Evolutionary conservation across 2,329 filamentous ascomycete species (phyloP).

Genomic region (Lecanicillium sp.): DNA sequence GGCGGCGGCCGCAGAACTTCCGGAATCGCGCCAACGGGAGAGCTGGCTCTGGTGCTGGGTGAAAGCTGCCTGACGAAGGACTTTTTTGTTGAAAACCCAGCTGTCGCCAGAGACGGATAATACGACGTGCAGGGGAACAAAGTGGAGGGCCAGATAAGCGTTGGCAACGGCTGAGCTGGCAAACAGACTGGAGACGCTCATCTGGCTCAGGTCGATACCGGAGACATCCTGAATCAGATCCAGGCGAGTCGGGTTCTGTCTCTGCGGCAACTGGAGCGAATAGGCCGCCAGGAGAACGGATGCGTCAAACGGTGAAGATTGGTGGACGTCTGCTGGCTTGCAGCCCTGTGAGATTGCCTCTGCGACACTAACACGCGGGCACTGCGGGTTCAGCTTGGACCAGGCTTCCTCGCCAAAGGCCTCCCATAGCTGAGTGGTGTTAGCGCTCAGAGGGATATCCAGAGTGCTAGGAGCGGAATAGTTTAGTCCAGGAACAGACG

Average conservation of each 20-base stretch:
- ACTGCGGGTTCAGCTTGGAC: slow-evolving; percentile 31
- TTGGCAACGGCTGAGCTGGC: slow-evolving; percentile 39
- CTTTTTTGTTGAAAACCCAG: slow-evolving; percentile 52
- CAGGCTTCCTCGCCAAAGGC: slow-evolving; percentile 40
- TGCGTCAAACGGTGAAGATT: slow-evolving; percentile 33
- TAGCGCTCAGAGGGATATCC: slow-evolving; percentile 41
- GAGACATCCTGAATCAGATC: slow-evolving; percentile 21
- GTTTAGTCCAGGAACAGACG: slow-evolving; percentile 30
- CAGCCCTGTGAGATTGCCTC: slow-evolving; percentile 28
- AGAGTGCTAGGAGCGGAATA: slow-evolving; percentile 29
- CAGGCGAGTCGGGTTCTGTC: slow-evolving; percentile 24
- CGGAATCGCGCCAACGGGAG: slow-evolving; percentile 39
- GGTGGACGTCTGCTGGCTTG: slow-evolving; percentile 30
- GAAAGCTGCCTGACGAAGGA: slow-evolving; percentile 39
- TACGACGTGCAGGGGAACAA: slow-evolving; percentile 53
- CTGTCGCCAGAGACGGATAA: slow-evolving; percentile 53
- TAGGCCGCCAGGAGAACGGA: slow-evolving; percentile 35
- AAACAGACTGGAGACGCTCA: slow-evolving; percentile 37
- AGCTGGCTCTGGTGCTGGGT: slow-evolving; percentile 42
- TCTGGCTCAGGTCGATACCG: slow-evolving; percentile 19
- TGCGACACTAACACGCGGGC: slow-evolving; percentile 21
- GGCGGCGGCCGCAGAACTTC: slow-evolving; percentile 39
- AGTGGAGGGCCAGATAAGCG: slow-evolving; percentile 51
- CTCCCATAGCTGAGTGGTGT: slow-evolving; percentile 43
- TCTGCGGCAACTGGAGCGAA: slow-evolving; percentile 32